Evolutionary conservation across 2,329 filamentous ascomycete species (phyloP).

Genomic region (Ceratocystis destructans): DNA sequence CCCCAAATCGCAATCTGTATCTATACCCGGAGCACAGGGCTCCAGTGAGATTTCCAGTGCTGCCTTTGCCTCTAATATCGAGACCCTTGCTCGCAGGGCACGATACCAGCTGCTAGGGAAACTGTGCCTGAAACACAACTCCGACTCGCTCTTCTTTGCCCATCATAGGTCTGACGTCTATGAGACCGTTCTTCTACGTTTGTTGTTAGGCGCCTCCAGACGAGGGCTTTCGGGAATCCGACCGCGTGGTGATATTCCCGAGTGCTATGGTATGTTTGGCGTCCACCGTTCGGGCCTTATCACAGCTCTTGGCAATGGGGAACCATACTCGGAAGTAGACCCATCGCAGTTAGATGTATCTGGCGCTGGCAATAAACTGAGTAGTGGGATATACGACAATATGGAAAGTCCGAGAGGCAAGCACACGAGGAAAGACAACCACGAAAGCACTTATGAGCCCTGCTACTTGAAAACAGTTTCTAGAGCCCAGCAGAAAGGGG

Average conservation of each 20-base stretch:
- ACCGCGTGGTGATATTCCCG: constrained; percentile 56
- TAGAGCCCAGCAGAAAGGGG: background rate
- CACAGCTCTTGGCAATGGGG: constrained; percentile 30
- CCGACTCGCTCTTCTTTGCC: constrained; percentile 56
- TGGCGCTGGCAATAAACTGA: constrained; percentile 22
- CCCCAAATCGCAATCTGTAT: background rate
- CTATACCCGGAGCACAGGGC: background rate
- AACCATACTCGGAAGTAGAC: constrained; percentile 30
- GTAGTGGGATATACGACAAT: background rate
- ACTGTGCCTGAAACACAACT: constrained; percentile 38
- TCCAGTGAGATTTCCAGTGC: constrained; percentile 25
- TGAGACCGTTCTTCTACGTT: constrained; percentile 73
- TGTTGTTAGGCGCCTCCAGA: constrained; percentile 48
- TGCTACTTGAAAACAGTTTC: background rate
- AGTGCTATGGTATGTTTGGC: constrained; percentile 63
- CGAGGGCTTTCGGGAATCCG: constrained; percentile 61
- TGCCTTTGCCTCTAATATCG: constrained; percentile 46
- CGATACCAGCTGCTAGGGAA: constrained; percentile 60
- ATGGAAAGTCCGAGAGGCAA: background rate
- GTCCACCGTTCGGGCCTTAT: constrained; percentile 51
- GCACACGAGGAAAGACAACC: background rate
- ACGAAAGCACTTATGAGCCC: background rate
- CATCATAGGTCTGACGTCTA: constrained; percentile 87
- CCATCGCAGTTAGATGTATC: constrained; percentile 25
- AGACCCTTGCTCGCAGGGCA: constrained; percentile 58